Evolutionary conservation across 2,329 filamentous ascomycete species (phyloP).

Genomic region (Fusarium beomiforme): DNA sequence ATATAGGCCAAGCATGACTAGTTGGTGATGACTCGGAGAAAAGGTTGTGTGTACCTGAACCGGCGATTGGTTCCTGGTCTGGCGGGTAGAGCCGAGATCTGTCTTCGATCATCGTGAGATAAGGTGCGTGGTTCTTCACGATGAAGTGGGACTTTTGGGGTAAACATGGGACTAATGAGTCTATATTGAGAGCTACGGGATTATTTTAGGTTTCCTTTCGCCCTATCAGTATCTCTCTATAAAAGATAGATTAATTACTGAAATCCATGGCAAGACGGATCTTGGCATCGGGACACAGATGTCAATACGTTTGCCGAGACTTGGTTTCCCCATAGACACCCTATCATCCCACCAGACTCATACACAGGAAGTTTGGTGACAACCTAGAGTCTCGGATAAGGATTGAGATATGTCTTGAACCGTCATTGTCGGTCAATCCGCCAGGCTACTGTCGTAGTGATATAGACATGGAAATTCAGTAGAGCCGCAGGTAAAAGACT

Average conservation of each 20-base stretch:
- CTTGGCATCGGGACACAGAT: not conserved
- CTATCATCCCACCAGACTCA: too few relatives aligned
- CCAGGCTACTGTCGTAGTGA: too few relatives aligned
- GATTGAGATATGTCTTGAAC: too few relatives aligned
- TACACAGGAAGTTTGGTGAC: too few relatives aligned
- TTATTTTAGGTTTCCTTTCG: too few relatives aligned
- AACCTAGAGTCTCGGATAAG: too few relatives aligned
- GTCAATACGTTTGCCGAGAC: not conserved
- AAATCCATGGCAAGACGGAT: not conserved
- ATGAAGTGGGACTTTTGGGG: not conserved
- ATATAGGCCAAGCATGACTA: rapidly evolving
- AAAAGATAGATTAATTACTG: not conserved
- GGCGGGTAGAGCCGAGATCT: not conserved
- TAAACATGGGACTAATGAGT: rapidly evolving
- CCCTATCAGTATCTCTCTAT: too few relatives aligned
- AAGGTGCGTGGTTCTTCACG: not conserved
- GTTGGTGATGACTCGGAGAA: not conserved
- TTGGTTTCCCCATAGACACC: not conserved
- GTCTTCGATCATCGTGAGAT: not conserved
- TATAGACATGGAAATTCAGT: too few relatives aligned
- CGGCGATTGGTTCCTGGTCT: not conserved
- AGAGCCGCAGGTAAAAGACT: too few relatives aligned
- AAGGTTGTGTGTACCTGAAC: not conserved
- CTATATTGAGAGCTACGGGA: too few relatives aligned
- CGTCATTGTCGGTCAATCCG: too few relatives aligned